These are phyloP conservation scores for Sphagnum contortum DNA, from an alignment of 225 moss, liverwort and hornwort species.

Conservation along the genomic window DNA sequence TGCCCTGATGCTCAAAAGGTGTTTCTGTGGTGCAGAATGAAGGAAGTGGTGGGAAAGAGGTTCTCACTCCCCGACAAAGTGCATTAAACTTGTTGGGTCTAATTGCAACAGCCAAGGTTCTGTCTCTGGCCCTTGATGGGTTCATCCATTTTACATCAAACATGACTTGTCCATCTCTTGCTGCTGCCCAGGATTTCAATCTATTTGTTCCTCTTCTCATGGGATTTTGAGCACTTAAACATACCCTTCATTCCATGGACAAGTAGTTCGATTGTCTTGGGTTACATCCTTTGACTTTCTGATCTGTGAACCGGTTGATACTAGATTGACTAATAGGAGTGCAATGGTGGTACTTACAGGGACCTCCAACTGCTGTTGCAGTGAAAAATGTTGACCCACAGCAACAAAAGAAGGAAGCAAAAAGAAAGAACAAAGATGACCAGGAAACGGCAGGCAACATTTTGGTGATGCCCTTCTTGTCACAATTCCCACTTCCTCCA, in stretches of 20 bases:
- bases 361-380: constrained; percentile 41
- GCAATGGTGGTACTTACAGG: constrained; percentile 17
- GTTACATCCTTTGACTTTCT: too few relatives aligned
- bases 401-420: constrained; percentile 61
- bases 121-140: too few relatives aligned
- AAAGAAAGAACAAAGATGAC: constrained; percentile 46
- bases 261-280: too few relatives aligned
- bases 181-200: too few relatives aligned
- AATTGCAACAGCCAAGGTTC: constrained; percentile 62
- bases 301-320: too few relatives aligned
- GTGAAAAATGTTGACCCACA: constrained; percentile 47
- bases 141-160: too few relatives aligned
- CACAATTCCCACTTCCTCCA: constrained; percentile 58
- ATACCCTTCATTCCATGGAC: too few relatives aligned
- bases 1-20: not conserved
- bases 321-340: too few relatives aligned
- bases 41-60: constrained; percentile 66
- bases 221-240: too few relatives aligned
- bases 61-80: constrained; percentile 64
- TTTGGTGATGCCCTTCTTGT: constrained; percentile 62
- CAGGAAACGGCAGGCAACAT: constrained; percentile 47
- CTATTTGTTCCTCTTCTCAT: too few relatives aligned
- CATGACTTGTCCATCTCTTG: too few relatives aligned
- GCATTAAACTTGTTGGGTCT: constrained; percentile 67
- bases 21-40: constrained; percentile 27